phyloP scores from a whole-genome alignment of 129 eudicot genomes.

The Centrapalus pauciflorus region DNA sequence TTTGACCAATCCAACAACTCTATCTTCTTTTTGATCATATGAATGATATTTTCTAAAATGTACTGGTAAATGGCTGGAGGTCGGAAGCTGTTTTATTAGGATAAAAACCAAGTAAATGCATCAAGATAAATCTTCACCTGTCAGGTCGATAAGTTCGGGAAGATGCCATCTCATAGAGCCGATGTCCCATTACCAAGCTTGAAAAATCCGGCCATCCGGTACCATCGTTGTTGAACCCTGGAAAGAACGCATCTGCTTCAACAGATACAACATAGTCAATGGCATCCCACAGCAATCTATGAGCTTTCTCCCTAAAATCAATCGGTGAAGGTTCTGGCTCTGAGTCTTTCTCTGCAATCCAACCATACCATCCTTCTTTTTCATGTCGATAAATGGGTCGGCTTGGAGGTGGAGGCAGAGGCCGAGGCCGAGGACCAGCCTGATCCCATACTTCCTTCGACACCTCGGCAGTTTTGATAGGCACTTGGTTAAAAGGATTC shows the following conservation, averaged over 20 bases:
- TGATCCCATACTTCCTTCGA: constrained; percentile 63
- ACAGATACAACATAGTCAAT: constrained; percentile 77
- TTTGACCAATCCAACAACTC: background rate
- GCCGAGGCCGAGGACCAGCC: constrained; percentile 90
- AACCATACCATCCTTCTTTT: constrained; percentile 92
- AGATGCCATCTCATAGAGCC: constrained; percentile 69
- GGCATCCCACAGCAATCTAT: constrained; percentile 80
- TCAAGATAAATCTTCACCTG: constrained; percentile 39
- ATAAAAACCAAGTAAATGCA: background rate
- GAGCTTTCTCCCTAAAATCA: constrained; percentile 67
- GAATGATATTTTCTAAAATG: too few species aligned
- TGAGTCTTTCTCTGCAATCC: constrained; percentile 59
- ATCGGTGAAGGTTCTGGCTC: constrained; percentile 69
- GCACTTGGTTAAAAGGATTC: constrained; percentile 27
- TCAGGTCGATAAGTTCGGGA: constrained; percentile 79
- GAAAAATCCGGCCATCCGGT: constrained; percentile 81
- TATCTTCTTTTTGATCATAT: too few species aligned
- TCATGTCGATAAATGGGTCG: constrained; percentile 81
- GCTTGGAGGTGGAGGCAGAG: constrained; percentile 91
- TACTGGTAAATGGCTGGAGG: background rate
- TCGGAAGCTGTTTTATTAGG: background rate
- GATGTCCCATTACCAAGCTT: constrained; percentile 92
- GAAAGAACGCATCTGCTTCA: constrained; percentile 82
- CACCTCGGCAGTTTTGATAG: constrained; percentile 36
- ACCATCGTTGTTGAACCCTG: constrained; percentile 78